Evolutionary conservation across 495 filamentous ascomycete species (phyloP), one percentile per base, ranked within the genome.

Genomic region (Xylaria castorea): DNA sequence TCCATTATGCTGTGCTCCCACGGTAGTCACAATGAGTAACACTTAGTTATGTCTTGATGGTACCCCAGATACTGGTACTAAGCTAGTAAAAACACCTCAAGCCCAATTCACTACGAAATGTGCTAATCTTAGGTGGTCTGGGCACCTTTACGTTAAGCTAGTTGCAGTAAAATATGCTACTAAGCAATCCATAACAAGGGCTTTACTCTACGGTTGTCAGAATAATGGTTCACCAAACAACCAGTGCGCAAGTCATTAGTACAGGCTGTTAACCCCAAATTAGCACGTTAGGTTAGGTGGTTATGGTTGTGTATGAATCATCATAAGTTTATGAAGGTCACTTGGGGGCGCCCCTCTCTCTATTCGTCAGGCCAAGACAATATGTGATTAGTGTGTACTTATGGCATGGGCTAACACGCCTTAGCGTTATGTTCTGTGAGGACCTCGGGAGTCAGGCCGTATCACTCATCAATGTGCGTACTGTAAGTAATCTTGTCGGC

Each of bases 221-320:
- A 12, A 57, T 22, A 14, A 1, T 30, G 22, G 46, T 8, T n/a
- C 20, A 50, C 46, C n/a, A 50, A 22, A 3, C 3, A 14, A 55
- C 51, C 8, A 27, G 27, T 57, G 27, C 20, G 16, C 14, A 18
- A 32, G 27, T 14, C 18, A 30, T 32, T 30, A 32, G 6, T 32
- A 32, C 53, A 18, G 4, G 4, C 25, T 38, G 9, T 63, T 42
- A 11, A n/a, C 2, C 2, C 30, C 5, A 63, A n/a, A 63, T 14
- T 14, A 1, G 30, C n/a, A n/a, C n/a, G 38, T 63, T 61, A 11
- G 9, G 53, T 60, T 36, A 38, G 20, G n/a, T 42, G 25, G 27
- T 11, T 14, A 62, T 42, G 40, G 16, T 32, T 2, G 22, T 22
- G 42, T 46, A 65, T 67, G 64, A 67, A 67, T 67, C 64, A 67